Evolutionary conservation across 2,329 filamentous ascomycete genomes (phyloP).

Genomic region (Diaporthe citrichinensis): DNA sequence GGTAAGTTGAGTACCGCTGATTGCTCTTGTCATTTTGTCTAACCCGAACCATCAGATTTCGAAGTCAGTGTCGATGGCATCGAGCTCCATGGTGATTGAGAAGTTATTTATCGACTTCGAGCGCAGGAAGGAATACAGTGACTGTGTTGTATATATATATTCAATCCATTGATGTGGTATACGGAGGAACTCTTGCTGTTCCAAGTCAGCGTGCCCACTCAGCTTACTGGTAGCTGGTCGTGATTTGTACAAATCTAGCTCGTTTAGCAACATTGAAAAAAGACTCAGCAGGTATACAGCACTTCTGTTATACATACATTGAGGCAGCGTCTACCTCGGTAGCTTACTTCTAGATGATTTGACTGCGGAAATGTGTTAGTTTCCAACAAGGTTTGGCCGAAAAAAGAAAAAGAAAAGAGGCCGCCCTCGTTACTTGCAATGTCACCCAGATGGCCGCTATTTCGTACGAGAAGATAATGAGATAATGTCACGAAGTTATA

Average conservation of each 20-base stretch:
- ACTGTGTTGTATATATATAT: neutral
- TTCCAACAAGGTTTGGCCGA: too few species aligned
- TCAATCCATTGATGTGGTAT: neutral
- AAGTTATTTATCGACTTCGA: rapidly evolving
- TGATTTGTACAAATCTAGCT: neutral
- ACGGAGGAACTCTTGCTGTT: neutral
- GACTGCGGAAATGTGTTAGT: too few species aligned
- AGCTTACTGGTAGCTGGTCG: neutral
- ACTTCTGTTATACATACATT: too few species aligned
- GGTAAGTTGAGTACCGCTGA: neutral
- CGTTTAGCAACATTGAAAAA: neutral
- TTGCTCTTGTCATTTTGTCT: neutral
- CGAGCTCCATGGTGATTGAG: conserved; percentile 45
- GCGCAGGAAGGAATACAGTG: neutral
- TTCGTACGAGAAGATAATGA: too few species aligned
- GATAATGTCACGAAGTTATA: too few species aligned
- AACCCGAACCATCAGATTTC: conserved; percentile 39
- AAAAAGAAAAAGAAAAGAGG: too few species aligned
- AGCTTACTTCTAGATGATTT: neutral
- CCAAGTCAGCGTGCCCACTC: neutral
- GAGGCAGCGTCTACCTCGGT: too few species aligned
- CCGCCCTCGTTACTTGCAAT: too few species aligned
- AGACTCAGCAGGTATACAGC: too few species aligned
- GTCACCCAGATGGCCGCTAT: too few species aligned
- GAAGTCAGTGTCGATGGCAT: conserved; percentile 45